phyloP scores from a whole-genome alignment of 2,329 filamentous ascomycete genomes.

The Aspergillus cejpii region DNA sequence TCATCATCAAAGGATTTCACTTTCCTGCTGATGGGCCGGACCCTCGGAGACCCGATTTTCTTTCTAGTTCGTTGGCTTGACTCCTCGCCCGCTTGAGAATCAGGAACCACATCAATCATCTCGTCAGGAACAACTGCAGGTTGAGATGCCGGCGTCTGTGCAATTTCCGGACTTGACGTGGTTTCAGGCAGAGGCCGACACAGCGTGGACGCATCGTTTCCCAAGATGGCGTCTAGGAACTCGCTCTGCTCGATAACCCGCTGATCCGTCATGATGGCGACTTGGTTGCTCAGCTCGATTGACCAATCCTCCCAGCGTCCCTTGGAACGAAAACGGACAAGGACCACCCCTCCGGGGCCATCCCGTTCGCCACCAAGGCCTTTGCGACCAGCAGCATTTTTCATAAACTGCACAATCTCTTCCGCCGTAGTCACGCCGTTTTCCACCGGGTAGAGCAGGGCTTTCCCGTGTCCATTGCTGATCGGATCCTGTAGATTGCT shows the following conservation, averaged over 20 bases:
- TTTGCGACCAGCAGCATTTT: slow-evolving; percentile 66
- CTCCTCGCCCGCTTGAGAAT: slow-evolving; percentile 15
- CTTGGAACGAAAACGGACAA: slow-evolving; percentile 63
- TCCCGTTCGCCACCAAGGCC: slow-evolving; percentile 57
- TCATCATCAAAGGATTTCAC: slow-evolving; percentile 70
- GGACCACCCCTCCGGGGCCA: slow-evolving; percentile 62
- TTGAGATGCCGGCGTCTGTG: slow-evolving; percentile 1
- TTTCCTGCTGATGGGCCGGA: slow-evolving; percentile 33
- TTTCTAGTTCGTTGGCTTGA: slow-evolving; percentile 13
- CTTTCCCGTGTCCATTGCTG: slow-evolving; percentile 75
- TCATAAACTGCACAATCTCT: slow-evolving; percentile 73
- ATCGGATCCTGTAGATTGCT: slow-evolving; percentile 68
- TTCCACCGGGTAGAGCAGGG: slow-evolving; percentile 57
- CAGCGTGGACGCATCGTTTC: slow-evolving; percentile 66
- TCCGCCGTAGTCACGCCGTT: slow-evolving; percentile 60
- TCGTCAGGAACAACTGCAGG: slow-evolving; percentile 5
- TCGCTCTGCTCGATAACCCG: slow-evolving; percentile 82
- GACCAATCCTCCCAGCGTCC: slow-evolving; percentile 61
- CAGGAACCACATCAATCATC: slow-evolving; percentile 5
- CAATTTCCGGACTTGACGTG: slow-evolving; percentile 28
- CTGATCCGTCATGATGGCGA: slow-evolving; percentile 69
- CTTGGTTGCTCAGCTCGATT: slow-evolving; percentile 58
- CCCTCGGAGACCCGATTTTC: slow-evolving; percentile 20
- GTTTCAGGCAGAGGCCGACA: slow-evolving; percentile 56
- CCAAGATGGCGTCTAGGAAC: slow-evolving; percentile 82